Percentiles rank a stretch among this genome's conserved stretches.
These are phyloP conservation scores for Metschnikowia aberdeeniae DNA, from an alignment of 805 yeast genomes.

Conservation along the genomic window DNA sequence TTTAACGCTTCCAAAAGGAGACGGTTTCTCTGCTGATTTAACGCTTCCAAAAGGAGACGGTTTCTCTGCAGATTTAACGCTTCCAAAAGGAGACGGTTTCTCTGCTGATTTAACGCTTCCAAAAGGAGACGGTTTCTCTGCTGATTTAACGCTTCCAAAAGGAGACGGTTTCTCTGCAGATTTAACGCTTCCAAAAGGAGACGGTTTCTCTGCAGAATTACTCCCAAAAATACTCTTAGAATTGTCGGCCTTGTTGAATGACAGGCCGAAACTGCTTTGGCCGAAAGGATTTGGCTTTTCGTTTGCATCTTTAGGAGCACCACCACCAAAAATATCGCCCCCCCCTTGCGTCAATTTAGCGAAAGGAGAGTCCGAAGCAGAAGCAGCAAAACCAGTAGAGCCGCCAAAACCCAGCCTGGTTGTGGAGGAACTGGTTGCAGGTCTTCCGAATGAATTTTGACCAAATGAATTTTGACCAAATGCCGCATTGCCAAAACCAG, in stretches of 20 bases:
- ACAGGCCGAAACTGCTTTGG: not conserved
- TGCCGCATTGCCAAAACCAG: conserved; percentile 15
- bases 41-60: too few species aligned
- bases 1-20: not conserved
- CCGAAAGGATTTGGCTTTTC: too few species aligned
- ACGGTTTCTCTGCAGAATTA: not conserved
- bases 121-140: too few species aligned
- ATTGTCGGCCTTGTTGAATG: not conserved
- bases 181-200: not conserved
- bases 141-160: too few species aligned
- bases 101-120: too few species aligned
- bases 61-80: too few species aligned
- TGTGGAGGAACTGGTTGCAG: not conserved
- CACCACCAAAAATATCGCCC: not conserved
- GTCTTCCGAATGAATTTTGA: conserved; percentile 1
- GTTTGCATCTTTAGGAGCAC: too few species aligned
- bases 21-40: too few species aligned
- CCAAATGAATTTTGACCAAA: conserved; percentile 10
- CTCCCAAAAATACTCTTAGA: not conserved
- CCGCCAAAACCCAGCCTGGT: conserved; percentile 5
- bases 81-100: too few species aligned
- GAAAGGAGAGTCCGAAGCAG: conserved; percentile 1
- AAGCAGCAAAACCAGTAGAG: not conserved
- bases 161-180: too few species aligned
- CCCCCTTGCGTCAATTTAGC: not conserved